phyloP scores from a whole-genome alignment of 108 stramenopile species.

The Fistulifera pelliculosa region DNA sequence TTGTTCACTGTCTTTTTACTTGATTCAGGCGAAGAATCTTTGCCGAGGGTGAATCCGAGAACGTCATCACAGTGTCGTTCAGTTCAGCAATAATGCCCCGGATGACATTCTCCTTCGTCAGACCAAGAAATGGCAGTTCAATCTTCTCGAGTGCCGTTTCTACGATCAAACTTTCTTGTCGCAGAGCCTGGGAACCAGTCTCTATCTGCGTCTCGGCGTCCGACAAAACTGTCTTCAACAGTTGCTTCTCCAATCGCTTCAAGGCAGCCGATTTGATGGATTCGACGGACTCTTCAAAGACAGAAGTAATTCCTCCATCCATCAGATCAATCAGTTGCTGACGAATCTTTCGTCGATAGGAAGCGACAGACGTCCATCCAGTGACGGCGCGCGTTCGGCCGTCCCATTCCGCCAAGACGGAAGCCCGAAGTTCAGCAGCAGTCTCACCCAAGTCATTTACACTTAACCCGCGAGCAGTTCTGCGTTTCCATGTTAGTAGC shows the following conservation, averaged over 20 bases:
- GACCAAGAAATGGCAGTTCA: slow-evolving; percentile 60
- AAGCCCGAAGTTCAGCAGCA: slow-evolving; percentile 41
- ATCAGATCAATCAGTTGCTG: slow-evolving; percentile 50
- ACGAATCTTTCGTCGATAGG: slow-evolving; percentile 52
- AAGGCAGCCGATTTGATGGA: slow-evolving; percentile 43
- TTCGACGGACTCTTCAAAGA: slow-evolving; percentile 51
- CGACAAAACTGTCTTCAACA: slow-evolving; percentile 41
- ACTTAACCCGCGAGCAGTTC: slow-evolving; percentile 47
- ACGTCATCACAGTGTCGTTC: slow-evolving; percentile 46
- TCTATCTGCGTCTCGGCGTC: slow-evolving; percentile 27
- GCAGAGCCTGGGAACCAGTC: slow-evolving; percentile 55
- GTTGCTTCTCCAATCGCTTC: slow-evolving; percentile 44
- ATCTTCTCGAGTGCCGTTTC: slow-evolving; percentile 38
- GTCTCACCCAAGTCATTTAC: slow-evolving; percentile 58
- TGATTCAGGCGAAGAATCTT: slow-evolving; percentile 53
- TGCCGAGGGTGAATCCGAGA: slow-evolving; percentile 72
- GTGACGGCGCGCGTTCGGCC: slow-evolving; percentile 65
- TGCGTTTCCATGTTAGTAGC: slow-evolving; percentile 57
- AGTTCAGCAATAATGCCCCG: slow-evolving; percentile 59
- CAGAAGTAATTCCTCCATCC: slow-evolving; percentile 36
- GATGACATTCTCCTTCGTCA: slow-evolving; percentile 54
- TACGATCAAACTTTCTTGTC: slow-evolving; percentile 47
- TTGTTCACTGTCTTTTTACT: slow-evolving; percentile 44
- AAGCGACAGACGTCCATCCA: slow-evolving; percentile 48
- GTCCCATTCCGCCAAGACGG: slow-evolving; percentile 55